These are phyloP conservation scores for Trypanosoma boissoni DNA, from an alignment of 208 protist species.

Conservation along the genomic window DNA sequence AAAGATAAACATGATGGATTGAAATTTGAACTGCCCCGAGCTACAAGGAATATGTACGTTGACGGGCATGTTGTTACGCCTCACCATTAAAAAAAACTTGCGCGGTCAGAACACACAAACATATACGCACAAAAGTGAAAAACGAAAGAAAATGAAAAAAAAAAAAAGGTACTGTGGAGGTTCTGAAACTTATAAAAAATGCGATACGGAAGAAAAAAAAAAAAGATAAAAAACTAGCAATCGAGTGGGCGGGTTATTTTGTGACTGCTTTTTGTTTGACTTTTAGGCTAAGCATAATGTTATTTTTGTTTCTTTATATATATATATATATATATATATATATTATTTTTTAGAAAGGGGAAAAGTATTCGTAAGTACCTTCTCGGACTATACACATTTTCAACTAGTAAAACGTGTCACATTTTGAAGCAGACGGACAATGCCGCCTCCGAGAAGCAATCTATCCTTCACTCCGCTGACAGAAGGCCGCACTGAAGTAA, in stretches of 20 bases:
- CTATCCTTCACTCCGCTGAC: conserved; percentile 63
- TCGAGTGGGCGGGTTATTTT: not conserved
- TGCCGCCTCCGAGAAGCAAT: no score
- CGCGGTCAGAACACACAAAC: not conserved
- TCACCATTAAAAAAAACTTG: conserved; percentile 39
- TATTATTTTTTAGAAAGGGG: not conserved
- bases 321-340: conserved; percentile 10
- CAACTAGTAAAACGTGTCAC: no score
- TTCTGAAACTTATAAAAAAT: conserved; percentile 1
- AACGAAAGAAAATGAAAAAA: conserved; percentile 12
- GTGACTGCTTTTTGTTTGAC: conserved; percentile 17
- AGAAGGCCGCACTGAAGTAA: conserved; percentile 21
- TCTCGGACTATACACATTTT: no score
- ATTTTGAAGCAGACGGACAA: no score
- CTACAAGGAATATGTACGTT: conserved; percentile 92
- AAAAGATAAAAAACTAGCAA: not conserved
- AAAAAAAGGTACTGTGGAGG: not conserved
- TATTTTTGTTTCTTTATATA: not conserved
- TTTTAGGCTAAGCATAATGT: not conserved
- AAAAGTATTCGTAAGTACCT: no score
- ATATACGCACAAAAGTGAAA: conserved; percentile 5
- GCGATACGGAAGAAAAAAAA: conserved; percentile 7
- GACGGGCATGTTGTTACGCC: conserved; percentile 81
- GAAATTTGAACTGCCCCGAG: conserved; percentile 70
- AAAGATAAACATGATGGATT: conserved; percentile 77